Evolutionary conservation across 2,329 filamentous ascomycete species (phyloP).

Genomic region (Pseudogymnoascus sp.): DNA sequence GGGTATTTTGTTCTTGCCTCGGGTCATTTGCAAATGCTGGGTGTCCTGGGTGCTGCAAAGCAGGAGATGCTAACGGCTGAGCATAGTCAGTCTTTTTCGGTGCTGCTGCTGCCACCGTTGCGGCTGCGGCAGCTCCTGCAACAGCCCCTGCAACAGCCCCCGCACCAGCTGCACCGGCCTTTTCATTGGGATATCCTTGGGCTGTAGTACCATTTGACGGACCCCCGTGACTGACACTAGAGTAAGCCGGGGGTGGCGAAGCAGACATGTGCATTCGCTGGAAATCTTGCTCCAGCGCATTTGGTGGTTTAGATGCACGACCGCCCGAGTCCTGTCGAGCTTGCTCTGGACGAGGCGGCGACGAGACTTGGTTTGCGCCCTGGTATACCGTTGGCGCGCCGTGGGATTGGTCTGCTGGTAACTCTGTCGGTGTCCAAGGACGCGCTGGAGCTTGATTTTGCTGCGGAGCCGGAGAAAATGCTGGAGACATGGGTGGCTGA

Average conservation of each 20-base stretch:
- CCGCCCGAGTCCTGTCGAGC: constrained; percentile 24
- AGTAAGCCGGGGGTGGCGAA: constrained; percentile 92
- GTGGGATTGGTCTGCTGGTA: constrained; percentile 77
- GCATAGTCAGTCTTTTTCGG: constrained; percentile 30
- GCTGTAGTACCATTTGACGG: constrained; percentile 36
- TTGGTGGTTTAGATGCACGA: constrained; percentile 45
- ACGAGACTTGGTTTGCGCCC: constrained; percentile 63
- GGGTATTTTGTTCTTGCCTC: constrained; percentile 44
- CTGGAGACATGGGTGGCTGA: constrained; percentile 24
- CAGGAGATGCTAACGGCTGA: constrained; percentile 29
- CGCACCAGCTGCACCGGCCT: constrained; percentile 33
- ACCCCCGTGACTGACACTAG: constrained; percentile 55
- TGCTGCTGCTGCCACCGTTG: constrained; percentile 22
- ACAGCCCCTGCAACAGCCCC: constrained; percentile 22
- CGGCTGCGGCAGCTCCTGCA: constrained; percentile 19
- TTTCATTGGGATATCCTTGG: constrained; percentile 69
- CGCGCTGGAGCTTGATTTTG: constrained; percentile 38
- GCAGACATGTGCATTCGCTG: constrained; percentile 72
- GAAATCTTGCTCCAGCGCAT: constrained; percentile 79
- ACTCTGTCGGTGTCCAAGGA: constrained; percentile 93
- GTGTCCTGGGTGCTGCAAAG: constrained; percentile 56
- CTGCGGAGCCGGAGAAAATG: constrained; percentile 23
- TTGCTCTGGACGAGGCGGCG: constrained; percentile 36
- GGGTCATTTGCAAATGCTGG: constrained; percentile 87
- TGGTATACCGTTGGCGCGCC: constrained; percentile 90